Conservation (phyloP, 2,329 filamentous ascomycete genomes). For the Botrytis fabae region DNA sequence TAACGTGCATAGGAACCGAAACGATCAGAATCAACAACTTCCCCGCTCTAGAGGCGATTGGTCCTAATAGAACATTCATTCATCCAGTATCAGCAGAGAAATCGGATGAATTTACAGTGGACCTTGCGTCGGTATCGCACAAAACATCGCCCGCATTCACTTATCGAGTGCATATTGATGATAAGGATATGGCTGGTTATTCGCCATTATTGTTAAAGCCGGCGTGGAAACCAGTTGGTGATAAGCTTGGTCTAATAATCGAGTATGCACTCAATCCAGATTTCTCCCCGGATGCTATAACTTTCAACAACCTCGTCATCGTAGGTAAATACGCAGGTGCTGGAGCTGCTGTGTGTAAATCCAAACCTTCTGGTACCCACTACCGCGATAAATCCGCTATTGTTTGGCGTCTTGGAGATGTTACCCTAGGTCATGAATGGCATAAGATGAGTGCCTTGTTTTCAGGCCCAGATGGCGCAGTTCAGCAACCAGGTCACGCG, state of each 20-base stretch:
- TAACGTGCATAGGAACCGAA: conserved; percentile 24
- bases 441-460: conserved; percentile 84
- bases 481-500: conserved; percentile 71
- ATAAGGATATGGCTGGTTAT: conserved; percentile 52
- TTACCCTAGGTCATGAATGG: conserved; percentile 59
- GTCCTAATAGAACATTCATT: conserved; percentile 90
- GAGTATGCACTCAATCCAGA: conserved; percentile 80
- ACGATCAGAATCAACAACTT: conserved; percentile 28
- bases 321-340: conserved; percentile 69
- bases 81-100: conserved; percentile 63
- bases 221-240: conserved; percentile 76
- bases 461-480: conserved; percentile 66
- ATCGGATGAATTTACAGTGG: conserved; percentile 77
- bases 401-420: conserved; percentile 77
- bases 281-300: conserved; percentile 49
- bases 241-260: conserved; percentile 83
- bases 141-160: conserved; percentile 82
- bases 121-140: conserved; percentile 67
- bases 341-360: conserved; percentile 66
- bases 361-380: conserved; percentile 78
- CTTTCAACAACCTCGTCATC: conserved; percentile 72
- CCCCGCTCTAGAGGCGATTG: conserved; percentile 82
- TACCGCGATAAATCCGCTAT: conserved; percentile 73
- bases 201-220: conserved; percentile 63
- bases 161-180: conserved; percentile 79